Base-by-base conservation (phyloP, 202 grass and related monocot species). In the Zizania palustris region DNA sequence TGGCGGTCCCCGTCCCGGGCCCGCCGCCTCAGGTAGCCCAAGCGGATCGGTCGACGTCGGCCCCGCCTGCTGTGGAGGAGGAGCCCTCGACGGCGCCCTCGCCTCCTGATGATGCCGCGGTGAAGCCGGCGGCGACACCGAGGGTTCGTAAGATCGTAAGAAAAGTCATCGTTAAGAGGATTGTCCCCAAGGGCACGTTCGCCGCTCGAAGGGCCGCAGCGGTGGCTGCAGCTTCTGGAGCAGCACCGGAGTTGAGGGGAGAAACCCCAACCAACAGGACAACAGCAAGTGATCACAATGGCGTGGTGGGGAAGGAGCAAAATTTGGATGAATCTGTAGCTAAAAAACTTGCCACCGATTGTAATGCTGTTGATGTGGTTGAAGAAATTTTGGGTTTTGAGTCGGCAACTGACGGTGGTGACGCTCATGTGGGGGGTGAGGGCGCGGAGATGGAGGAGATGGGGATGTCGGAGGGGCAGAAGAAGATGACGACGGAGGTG, bases 401-500 rank as follows among this genome's bases (percentile, higher is more conserved):
- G 40, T 8, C 20, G 5, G 37, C 21, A 44, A 2, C 11, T 19
- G 67, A 57, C n/a, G 54, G 75, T 11, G 50, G 15, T 7, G 50
- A 19, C 88, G 74, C 38, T 34, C 18, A 12, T 11, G 61, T 60
- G 18, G 65, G 20, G 74, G 58, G 19, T 6, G 51, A 64, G 35
- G 56, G 20, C 43, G 37, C 56, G 69, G 65, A 57, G 35, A 20
- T 15, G 35, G 65, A 76, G 60, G 72, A 48, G 58, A 76, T 28
- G 2, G 76, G 48, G 66, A 80, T 86, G 14, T 78, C 83, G 2
- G 85, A 84, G 63, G 21, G 75, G 22, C 79, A 84, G 80, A 93
- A 58, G 56, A 77, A 19, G 80, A 88, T 57, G 78, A 81, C 65
- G 46, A 90, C 63, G 5, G 91, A 93, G 76, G 87, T 90, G 62